A percentile compares a stretch with the other conserved stretches of the same genome.
These are phyloP conservation scores for Acorus calamus DNA, from an alignment of 106 monocot genomes.

Conservation along the genomic window DNA sequence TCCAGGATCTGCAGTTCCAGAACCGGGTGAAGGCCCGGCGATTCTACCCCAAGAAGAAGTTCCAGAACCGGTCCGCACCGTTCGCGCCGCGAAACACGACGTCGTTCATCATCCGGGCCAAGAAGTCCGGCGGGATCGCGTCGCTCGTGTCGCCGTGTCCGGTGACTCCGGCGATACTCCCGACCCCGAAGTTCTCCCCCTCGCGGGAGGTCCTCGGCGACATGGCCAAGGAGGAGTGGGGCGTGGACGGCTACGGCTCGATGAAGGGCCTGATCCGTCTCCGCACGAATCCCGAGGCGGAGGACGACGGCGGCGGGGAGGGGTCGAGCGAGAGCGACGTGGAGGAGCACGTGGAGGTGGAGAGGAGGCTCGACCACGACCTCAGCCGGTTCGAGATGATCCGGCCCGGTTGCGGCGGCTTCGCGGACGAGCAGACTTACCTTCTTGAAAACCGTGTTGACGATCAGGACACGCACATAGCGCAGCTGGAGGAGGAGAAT, in stretches of 20 bases:
- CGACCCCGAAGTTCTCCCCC: not conserved
- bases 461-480: not conserved
- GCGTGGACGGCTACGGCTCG: conserved; percentile 2
- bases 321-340: not conserved
- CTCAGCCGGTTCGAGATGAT: conserved; percentile 2
- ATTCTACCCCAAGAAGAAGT: no score
- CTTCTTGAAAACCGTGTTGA: conserved; percentile 8
- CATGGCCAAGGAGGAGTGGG: conserved; percentile 3
- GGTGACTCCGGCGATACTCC: conserved; percentile 1
- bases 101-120: conserved; percentile 4
- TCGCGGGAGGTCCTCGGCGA: not conserved
- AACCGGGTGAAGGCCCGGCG: no score
- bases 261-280: conserved; percentile 1
- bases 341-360: conserved; percentile 1
- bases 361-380: not conserved
- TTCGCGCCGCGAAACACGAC: conserved; percentile 2
- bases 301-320: not conserved
- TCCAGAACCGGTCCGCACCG: not conserved
- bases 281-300: not conserved
- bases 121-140: conserved; percentile 4
- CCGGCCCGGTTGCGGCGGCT: not conserved
- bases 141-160: not conserved
- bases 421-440: conserved; percentile 20
- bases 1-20: no score
- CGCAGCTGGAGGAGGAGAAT: conserved; percentile 4